Percentiles rank a stretch among this genome's conserved stretches.
phyloP scores from a whole-genome alignment of 805 yeast species.

The Pichia pseudocactophila region DNA sequence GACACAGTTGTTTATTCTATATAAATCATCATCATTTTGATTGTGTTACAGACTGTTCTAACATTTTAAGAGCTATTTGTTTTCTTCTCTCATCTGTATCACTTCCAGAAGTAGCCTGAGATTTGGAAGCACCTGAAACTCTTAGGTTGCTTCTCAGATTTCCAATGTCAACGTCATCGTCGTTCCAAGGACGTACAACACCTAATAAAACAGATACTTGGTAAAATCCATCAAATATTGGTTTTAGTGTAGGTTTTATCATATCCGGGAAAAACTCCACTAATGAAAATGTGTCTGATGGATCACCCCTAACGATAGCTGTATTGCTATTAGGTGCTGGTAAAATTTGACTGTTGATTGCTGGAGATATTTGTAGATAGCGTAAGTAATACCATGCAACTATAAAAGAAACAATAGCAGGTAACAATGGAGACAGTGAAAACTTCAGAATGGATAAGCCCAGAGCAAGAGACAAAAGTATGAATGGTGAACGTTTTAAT shows the following conservation, averaged over 20 bases:
- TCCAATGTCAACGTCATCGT: slow-evolving; percentile 62
- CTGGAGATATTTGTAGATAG: slow-evolving; percentile 51
- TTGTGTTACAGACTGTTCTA: slow-evolving; percentile 40
- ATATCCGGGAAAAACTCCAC: slow-evolving; percentile 76
- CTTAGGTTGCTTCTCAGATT: slow-evolving; percentile 64
- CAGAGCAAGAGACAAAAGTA: slow-evolving; percentile 10
- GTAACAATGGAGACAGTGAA: slow-evolving; percentile 44
- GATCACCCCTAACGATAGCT: slow-evolving; percentile 59
- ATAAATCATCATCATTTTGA: neutral
- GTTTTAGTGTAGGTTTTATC: slow-evolving; percentile 41
- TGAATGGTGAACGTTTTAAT: slow-evolving; percentile 15
- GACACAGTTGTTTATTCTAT: too few species aligned
- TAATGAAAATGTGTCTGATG: slow-evolving; percentile 80
- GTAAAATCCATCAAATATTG: slow-evolving; percentile 39
- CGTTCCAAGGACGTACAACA: slow-evolving; percentile 53
- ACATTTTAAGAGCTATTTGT: slow-evolving; percentile 65
- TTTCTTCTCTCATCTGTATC: slow-evolving; percentile 69
- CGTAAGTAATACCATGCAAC: slow-evolving; percentile 71
- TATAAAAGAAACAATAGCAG: slow-evolving; percentile 51
- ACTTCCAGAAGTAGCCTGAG: slow-evolving; percentile 8
- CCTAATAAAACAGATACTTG: slow-evolving; percentile 34
- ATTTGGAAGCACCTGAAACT: slow-evolving; percentile 23
- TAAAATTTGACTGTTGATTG: slow-evolving; percentile 19
- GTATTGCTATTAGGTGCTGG: slow-evolving; percentile 28
- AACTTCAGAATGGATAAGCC: slow-evolving; percentile 29